phyloP scores from a whole-genome alignment of 495 filamentous ascomycete species.

The Tuber magnatum region DNA sequence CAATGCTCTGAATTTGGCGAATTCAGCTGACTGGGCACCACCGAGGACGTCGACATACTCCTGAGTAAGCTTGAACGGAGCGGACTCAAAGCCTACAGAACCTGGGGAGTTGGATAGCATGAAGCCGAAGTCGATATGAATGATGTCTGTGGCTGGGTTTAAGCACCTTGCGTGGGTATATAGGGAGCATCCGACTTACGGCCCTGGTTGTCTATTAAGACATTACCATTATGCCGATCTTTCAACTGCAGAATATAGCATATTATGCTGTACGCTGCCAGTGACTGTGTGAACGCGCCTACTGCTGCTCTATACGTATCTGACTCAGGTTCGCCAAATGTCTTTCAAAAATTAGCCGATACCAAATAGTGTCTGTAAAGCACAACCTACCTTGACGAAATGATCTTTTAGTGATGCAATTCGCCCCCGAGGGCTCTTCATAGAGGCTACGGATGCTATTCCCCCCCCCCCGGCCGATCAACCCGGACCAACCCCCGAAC shows the following conservation, averaged over 20 bases:
- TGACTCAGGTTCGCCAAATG: slow-evolving; percentile 58
- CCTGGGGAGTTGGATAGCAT: slow-evolving; percentile 75
- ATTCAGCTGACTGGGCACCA: slow-evolving; percentile 55
- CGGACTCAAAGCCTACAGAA: slow-evolving; percentile 68
- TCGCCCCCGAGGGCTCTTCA: slow-evolving; percentile 57
- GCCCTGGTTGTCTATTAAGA: slow-evolving; percentile 68
- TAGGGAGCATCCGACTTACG: slow-evolving; percentile 39
- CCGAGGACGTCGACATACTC: slow-evolving; percentile 72
- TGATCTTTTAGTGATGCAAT: slow-evolving; percentile 69
- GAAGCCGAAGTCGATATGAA: slow-evolving; percentile 77
- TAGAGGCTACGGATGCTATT: slow-evolving; percentile 58
- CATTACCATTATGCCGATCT: slow-evolving; percentile 74
- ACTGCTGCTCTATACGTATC: slow-evolving; percentile 57
- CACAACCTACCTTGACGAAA: slow-evolving; percentile 51
- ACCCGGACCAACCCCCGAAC: slow-evolving; percentile 20
- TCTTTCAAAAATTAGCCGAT: slow-evolving; percentile 35
- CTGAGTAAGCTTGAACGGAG: slow-evolving; percentile 70
- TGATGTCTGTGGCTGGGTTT: slow-evolving; percentile 49
- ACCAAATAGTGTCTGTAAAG: not conserved
- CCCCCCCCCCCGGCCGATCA: too few relatives aligned
- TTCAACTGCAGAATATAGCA: slow-evolving; percentile 70
- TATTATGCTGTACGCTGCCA: slow-evolving; percentile 70
- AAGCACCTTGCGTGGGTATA: not conserved
- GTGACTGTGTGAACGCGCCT: slow-evolving; percentile 61
- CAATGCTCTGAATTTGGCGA: slow-evolving; percentile 59